Conservation (phyloP, 1,284 basidiomycete genomes). For the Schizophyllum amplum region DNA sequence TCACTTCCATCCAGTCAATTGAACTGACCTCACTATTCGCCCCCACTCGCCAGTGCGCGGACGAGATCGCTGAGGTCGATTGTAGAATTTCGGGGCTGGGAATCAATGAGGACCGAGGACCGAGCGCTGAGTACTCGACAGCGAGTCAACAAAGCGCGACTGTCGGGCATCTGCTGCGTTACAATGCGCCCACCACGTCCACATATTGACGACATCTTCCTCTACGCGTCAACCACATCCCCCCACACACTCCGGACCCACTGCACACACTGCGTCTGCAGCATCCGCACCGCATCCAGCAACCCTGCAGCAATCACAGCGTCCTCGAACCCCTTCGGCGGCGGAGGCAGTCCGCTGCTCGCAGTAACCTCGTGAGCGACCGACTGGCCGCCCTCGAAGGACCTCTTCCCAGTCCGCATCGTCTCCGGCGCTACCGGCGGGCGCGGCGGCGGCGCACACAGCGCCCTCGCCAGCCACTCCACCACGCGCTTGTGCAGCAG, state of each 20-base stretch:
- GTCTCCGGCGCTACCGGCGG: conserved; percentile 24
- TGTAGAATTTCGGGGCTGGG: no score
- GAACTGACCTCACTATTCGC: no score
- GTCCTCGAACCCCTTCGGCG: conserved; percentile 33
- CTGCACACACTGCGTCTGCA: conserved; percentile 17
- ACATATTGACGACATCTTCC: neutral
- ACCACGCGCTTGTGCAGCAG: conserved; percentile 52
- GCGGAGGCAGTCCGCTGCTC: neutral
- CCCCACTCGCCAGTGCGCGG: no score
- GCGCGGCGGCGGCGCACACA: conserved; percentile 9
- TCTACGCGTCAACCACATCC: conserved; percentile 10
- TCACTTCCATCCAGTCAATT: no score
- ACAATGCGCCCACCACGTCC: no score
- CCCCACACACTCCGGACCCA: conserved; percentile 32
- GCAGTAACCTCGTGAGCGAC: no score
- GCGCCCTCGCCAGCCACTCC: conserved; percentile 29
- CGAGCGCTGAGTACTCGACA: no score
- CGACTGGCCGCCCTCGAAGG: conserved; percentile 1
- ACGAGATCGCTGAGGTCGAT: no score
- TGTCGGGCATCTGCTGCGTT: no score
- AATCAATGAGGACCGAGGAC: no score
- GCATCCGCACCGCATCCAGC: conserved; percentile 19
- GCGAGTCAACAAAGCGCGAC: no score
- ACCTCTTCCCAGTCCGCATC: conserved; percentile 25
- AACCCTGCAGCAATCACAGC: conserved; percentile 24